phyloP scores from a whole-genome alignment of 2,329 filamentous ascomycete genomes.

The Trichophyton verrucosum region DNA sequence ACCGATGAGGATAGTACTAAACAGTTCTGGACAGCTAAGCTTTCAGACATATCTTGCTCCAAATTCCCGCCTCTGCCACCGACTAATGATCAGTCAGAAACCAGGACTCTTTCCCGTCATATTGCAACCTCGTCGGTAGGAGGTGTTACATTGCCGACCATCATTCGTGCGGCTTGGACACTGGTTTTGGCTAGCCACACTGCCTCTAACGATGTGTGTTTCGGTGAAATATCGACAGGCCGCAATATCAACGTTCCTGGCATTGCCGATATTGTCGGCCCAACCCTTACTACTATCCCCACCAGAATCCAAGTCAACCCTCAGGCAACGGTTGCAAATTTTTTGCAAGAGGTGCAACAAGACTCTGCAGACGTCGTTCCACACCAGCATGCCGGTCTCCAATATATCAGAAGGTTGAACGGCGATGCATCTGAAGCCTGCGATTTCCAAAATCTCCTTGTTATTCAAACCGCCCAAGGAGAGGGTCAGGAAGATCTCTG shows the following conservation, averaged over 20 bases:
- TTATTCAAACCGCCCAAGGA: conserved; percentile 19
- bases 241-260: conserved; percentile 27
- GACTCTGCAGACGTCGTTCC: conserved; percentile 43
- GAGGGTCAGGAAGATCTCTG: conserved; percentile 7
- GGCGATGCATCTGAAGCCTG: conserved; percentile 29
- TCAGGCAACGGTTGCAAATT: conserved; percentile 30
- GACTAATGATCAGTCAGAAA: conserved; percentile 6
- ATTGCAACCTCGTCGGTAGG: conserved; percentile 2
- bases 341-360: conserved; percentile 42
- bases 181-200: conserved; percentile 26
- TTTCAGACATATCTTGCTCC: conserved; percentile 8
- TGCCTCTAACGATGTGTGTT: conserved; percentile 28
- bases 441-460: conserved; percentile 31
- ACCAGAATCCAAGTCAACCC: conserved; percentile 24
- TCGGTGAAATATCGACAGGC: conserved; percentile 32
- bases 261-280: conserved; percentile 30
- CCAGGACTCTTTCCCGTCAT: conserved; percentile 5
- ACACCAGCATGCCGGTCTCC: conserved; percentile 45
- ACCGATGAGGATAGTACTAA: conserved; percentile 12
- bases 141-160: conserved; percentile 20
- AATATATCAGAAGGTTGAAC: conserved; percentile 40
- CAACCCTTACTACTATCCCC: conserved; percentile 32
- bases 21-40: conserved; percentile 14
- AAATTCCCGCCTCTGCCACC: conserved; percentile 13
- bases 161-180: conserved; percentile 31